These are phyloP conservation scores for Neckera pumila DNA, from an alignment of 225 moss, liverwort and hornwort species.

Conservation along the genomic window DNA sequence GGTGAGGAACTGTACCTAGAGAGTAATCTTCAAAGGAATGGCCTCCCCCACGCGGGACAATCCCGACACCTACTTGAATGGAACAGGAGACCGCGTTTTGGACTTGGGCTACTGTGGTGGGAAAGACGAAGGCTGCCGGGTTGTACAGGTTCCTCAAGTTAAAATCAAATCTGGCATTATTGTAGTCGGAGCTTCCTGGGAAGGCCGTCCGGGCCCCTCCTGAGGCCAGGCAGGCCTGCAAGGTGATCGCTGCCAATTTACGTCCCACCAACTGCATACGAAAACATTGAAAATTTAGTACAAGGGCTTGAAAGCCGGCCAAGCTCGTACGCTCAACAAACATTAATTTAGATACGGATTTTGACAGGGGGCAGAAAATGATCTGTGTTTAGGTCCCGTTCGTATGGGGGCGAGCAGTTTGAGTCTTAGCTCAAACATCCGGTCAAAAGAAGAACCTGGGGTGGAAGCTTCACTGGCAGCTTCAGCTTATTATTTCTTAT, in stretches of 20 bases:
- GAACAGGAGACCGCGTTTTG: constrained; percentile 56
- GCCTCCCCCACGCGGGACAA: constrained; percentile 69
- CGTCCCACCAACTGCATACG: constrained; percentile 6
- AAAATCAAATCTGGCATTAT: constrained; percentile 14
- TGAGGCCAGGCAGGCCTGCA: constrained; percentile 22
- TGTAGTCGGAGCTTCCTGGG: constrained; percentile 49
- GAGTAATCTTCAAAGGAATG: constrained; percentile 77
- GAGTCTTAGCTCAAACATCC: not conserved
- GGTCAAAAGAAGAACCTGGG: not conserved
- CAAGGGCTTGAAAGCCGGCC: too few species aligned
- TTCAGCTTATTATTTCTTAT: not conserved
- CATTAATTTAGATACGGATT: not conserved
- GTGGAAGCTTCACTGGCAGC: not conserved
- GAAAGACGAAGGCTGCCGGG: constrained; percentile 68
- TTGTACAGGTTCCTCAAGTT: constrained; percentile 39
- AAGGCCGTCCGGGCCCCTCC: constrained; percentile 50
- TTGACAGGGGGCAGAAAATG: not conserved
- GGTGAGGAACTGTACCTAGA: constrained; percentile 13
- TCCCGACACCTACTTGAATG: constrained; percentile 40
- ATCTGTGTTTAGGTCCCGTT: not conserved
- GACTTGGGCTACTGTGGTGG: constrained; percentile 56
- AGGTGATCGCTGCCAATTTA: constrained; percentile 18
- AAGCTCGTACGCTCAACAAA: not conserved
- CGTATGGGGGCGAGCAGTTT: not conserved
- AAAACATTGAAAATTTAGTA: not conserved